phyloP scores from a whole-genome alignment of 805 yeast genomes.

The Ogataea populi-albae region DNA sequence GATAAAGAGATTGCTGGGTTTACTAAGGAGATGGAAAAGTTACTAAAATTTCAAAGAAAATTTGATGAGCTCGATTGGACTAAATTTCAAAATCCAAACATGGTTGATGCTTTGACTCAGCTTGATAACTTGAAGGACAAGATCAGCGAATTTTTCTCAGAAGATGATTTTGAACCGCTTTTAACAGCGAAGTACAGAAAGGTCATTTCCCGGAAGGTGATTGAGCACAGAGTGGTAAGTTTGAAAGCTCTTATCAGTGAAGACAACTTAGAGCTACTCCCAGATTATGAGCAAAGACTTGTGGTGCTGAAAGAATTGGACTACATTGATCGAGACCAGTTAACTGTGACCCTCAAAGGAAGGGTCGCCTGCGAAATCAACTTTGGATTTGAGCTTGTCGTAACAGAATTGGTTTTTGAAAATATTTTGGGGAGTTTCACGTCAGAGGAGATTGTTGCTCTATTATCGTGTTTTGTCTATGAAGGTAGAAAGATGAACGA shows the following conservation, averaged over 20 bases:
- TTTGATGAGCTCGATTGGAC: conserved; percentile 46
- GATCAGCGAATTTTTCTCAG: conserved; percentile 28
- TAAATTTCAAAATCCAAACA: conserved; percentile 32
- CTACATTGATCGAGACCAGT: conserved; percentile 65
- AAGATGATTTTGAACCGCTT: conserved; percentile 16
- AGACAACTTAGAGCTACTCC: conserved; percentile 83
- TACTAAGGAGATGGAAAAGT: conserved; percentile 32
- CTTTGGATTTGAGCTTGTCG: conserved; percentile 84
- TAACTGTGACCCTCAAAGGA: conserved; percentile 83
- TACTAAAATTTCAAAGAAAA: conserved; percentile 37
- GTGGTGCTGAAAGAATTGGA: conserved; percentile 74
- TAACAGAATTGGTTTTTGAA: conserved; percentile 87
- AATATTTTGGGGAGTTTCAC: conserved; percentile 91
- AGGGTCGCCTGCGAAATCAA: conserved; percentile 91
- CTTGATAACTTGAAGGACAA: conserved; percentile 32
- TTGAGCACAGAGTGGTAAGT: conserved; percentile 50
- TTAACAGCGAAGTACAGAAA: conserved; percentile 21
- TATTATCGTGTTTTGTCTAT: conserved; percentile 86
- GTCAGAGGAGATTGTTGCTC: conserved; percentile 95
- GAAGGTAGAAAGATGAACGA: conserved; percentile 73
- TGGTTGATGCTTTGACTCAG: conserved; percentile 37
- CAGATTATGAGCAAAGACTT: conserved; percentile 90
- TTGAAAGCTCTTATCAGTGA: conserved; percentile 69
- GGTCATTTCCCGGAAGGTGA: conserved; percentile 42
- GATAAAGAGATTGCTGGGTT: conserved; percentile 36